Percentiles rank a stretch among this genome's conserved stretches.
These are phyloP conservation scores for Exophiala sp. DNA, from an alignment of 2,329 filamentous ascomycete genomes.

Conservation along the genomic window DNA sequence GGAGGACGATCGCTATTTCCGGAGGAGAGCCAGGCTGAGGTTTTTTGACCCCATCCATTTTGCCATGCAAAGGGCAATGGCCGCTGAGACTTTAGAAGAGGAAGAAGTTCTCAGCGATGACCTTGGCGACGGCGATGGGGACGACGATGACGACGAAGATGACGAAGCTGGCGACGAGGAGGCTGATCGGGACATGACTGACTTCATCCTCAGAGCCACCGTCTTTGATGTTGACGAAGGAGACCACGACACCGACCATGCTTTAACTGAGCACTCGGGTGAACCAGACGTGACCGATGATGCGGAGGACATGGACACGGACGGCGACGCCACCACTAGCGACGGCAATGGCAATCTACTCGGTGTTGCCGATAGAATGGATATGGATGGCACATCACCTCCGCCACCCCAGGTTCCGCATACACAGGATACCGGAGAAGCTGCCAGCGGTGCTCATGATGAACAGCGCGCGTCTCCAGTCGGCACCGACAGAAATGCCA, in stretches of 20 bases:
- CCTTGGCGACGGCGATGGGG: slow-evolving; percentile 40
- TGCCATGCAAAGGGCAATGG: slow-evolving; percentile 36
- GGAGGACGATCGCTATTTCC: slow-evolving; percentile 46
- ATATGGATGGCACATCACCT: slow-evolving; percentile 65
- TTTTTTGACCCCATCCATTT: slow-evolving; percentile 40
- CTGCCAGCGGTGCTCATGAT: slow-evolving; percentile 11
- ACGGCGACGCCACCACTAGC: slow-evolving; percentile 34
- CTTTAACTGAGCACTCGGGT: slow-evolving; percentile 19
- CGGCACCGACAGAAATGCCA: slow-evolving; percentile 27
- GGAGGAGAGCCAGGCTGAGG: slow-evolving; percentile 37
- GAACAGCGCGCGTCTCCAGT: slow-evolving; percentile 14
- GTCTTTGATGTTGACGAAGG: slow-evolving; percentile 24
- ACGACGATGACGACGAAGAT: slow-evolving; percentile 36
- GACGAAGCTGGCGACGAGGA: slow-evolving; percentile 28
- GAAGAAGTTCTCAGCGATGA: slow-evolving; percentile 30
- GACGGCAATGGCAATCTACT: slow-evolving; percentile 58
- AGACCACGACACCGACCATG: slow-evolving; percentile 9
- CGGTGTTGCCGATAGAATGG: slow-evolving; percentile 69
- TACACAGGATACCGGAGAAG: slow-evolving; percentile 6
- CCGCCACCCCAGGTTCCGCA: slow-evolving; percentile 56
- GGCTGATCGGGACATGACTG: slow-evolving; percentile 21
- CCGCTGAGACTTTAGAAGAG: slow-evolving; percentile 36
- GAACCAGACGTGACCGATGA: slow-evolving; percentile 35
- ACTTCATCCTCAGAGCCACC: slow-evolving; percentile 18
- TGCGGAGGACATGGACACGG: slow-evolving; percentile 41